Evolutionary conservation across 148 eudicot genomes (phyloP), one percentile per base, ranked within the genome.

Genomic region (Vaccinium corymbosum): DNA sequence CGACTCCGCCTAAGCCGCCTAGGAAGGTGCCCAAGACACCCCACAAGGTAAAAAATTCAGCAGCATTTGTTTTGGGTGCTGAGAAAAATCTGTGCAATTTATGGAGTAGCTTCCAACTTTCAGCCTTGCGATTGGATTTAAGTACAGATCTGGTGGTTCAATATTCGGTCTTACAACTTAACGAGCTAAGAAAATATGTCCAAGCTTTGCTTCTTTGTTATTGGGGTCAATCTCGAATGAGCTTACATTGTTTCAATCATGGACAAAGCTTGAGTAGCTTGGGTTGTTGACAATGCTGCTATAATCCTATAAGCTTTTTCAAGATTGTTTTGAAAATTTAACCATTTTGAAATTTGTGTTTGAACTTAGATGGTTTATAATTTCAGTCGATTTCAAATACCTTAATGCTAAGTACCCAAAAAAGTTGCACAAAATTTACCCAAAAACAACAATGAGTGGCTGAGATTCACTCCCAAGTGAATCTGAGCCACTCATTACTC

Each of bases 1-100:
- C 92, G 53, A 92, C 95, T 1, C 95, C 98, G 16, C 94, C 97
- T 22, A 97, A 93, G 91, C 93, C 96, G 9, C 94, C 97, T 0
- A 85, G 99, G 83, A 97, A 95, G 90, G 96, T 97, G 17, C 95
- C 99, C 82, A 97, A 95, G 88, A 95, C 98, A 15, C 98, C 99
- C 25, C 95, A 97, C 83, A 97, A 97, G 99, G 99, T 94, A 89
- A 1, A 19, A 61, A 3, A 15, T 42, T 42, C 6, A 42, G 46
- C 46, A 42, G 19, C 13, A n/a, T 35, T 48, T 6, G 1, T 16
- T 51, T 27, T 22, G 3, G 49, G 15, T 73, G 76, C 17, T 74
- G 73, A 79, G 64, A 32, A 32, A 32, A 32, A 32, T 32, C 35
- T 32, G 35, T 32, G 35, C 2, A 32, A 32, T 32, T 32, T 32